Conservation (phyloP, 441 rosid species). For the Arabidopsis lyrata region DNA sequence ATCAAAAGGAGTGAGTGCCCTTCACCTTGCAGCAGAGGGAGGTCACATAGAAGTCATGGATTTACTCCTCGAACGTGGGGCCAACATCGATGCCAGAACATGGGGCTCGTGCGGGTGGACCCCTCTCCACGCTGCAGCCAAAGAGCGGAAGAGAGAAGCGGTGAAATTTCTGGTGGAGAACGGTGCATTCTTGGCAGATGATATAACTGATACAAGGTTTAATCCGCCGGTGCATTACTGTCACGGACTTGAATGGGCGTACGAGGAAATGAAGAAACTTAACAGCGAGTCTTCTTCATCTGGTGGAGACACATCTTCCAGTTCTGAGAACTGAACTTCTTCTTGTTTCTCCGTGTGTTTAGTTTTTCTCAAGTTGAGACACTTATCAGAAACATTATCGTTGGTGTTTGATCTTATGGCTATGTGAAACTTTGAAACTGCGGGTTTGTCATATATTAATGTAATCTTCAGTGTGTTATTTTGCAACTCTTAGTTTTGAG, state of each 20-base stretch:
- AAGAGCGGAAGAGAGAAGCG: constrained; percentile 80
- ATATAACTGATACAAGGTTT: constrained; percentile 76
- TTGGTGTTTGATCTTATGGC: constrained; percentile 30
- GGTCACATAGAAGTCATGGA: constrained; percentile 88
- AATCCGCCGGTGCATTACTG: constrained; percentile 91
- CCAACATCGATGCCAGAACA: constrained; percentile 86
- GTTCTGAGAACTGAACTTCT: constrained; percentile 56
- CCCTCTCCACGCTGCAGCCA: constrained; percentile 82
- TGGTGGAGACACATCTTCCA: constrained; percentile 57
- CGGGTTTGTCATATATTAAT: not conserved
- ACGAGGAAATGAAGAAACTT: constrained; percentile 74
- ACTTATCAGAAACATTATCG: not conserved
- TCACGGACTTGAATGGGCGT: constrained; percentile 92
- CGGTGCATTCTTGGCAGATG: constrained; percentile 84
- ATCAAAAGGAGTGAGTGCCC: constrained; percentile 83
- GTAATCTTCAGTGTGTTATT: not conserved
- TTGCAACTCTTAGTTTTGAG: constrained; percentile 2
- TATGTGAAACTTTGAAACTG: constrained; percentile 8
- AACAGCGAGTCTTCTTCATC: constrained; percentile 49
- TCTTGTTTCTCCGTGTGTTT: constrained; percentile 16
- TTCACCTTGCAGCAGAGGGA: constrained; percentile 93
- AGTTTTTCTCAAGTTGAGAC: not conserved
- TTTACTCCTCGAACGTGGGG: constrained; percentile 87
- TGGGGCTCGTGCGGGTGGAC: constrained; percentile 96
- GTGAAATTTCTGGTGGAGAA: constrained; percentile 77